Evolutionary conservation across 768 basidiomycete genomes (phyloP).

Genomic region (Boletellus ananiceps): DNA sequence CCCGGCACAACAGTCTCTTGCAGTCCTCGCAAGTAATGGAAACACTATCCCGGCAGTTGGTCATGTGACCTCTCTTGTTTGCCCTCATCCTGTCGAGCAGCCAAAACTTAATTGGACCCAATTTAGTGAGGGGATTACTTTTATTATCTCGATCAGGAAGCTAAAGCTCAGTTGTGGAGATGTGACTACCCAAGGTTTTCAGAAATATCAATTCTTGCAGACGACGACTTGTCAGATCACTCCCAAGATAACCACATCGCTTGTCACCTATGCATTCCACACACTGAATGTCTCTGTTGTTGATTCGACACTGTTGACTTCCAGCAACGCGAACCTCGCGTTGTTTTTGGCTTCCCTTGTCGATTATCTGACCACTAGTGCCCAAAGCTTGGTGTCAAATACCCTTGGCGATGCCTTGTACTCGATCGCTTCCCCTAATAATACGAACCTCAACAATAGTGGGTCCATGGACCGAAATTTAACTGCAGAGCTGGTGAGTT

Average conservation of each 20-base stretch:
- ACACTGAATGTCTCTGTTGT: neutral
- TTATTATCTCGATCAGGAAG: neutral
- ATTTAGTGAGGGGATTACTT: neutral
- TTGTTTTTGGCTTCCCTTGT: neutral
- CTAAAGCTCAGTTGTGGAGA: neutral
- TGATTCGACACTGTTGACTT: neutral
- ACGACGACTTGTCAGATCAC: conserved; percentile 6
- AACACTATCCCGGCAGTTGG: no score
- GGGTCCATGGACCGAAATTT: no score
- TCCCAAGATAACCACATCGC: conserved; percentile 6
- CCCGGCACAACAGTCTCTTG: no score
- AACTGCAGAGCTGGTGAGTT: neutral
- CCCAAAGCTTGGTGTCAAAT: conserved; percentile 15
- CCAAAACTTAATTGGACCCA: neutral
- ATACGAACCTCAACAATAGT: neutral
- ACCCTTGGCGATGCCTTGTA: conserved; percentile 18
- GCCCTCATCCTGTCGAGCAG: conserved; percentile 1
- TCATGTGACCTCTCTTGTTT: conserved; percentile 6
- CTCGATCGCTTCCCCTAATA: neutral
- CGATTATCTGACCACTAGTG: conserved; percentile 2
- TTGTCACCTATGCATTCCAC: neutral
- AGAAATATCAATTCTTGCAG: conserved; percentile 5
- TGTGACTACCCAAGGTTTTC: no score
- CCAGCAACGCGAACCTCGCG: neutral
- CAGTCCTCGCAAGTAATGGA: no score